phyloP scores from a whole-genome alignment of 202 grass and related monocot genomes.

The Saccharum hybrid region DNA sequence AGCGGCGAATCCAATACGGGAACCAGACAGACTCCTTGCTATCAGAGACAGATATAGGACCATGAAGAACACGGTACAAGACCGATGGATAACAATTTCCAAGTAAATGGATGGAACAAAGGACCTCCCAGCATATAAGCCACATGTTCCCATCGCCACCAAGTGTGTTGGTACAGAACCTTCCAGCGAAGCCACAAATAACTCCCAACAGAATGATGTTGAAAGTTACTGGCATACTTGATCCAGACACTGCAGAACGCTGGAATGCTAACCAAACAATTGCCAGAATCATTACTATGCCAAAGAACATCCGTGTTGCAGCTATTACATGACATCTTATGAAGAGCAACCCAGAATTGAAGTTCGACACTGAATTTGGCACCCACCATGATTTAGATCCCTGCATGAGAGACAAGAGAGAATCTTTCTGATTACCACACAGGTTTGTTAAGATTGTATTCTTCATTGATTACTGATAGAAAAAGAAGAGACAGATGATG shows the following conservation, averaged over 20 bases:
- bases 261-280: conserved; percentile 73
- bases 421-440: conserved; percentile 1
- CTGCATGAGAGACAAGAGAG: conserved; percentile 43
- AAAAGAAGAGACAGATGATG: conserved; percentile 6
- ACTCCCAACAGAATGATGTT: conserved; percentile 72
- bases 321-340: conserved; percentile 79
- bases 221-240: conserved; percentile 88
- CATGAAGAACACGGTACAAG: conserved; percentile 68
- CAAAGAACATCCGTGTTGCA: conserved; percentile 68
- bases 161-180: conserved; percentile 73
- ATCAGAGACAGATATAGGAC: conserved; percentile 55
- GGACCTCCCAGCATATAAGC: conserved; percentile 80
- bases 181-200: conserved; percentile 78
- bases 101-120: conserved; percentile 79
- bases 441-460: conserved; percentile 8
- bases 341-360: conserved; percentile 64
- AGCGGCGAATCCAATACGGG: conserved; percentile 72
- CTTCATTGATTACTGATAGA: neutral
- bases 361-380: conserved; percentile 73
- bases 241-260: conserved; percentile 56
- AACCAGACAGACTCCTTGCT: conserved; percentile 46
- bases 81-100: conserved; percentile 77
- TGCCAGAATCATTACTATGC: conserved; percentile 81
- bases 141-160: conserved; percentile 73
- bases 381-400: conserved; percentile 87